Evolutionary conservation across 2,329 filamentous ascomycete genomes (phyloP), one percentile per base, ranked within the genome.

Genomic region (Coniella vitis): DNA sequence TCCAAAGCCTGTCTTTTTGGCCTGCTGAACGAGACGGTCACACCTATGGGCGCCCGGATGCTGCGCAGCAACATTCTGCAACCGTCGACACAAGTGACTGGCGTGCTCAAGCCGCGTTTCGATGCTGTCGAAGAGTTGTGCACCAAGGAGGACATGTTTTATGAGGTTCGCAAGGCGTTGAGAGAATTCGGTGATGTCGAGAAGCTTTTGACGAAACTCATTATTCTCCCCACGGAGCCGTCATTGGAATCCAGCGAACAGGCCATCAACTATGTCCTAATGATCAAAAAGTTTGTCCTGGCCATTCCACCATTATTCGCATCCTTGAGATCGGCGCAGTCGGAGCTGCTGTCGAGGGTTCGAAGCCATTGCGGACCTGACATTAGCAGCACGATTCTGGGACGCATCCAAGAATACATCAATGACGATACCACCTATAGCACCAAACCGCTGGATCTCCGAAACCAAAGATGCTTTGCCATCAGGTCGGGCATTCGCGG

Each of bases 61-160:
- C 76, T 98, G 21, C 78, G 89, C 48, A 90, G 83, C 63, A 95
- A 87, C 56, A 84, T 98, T 29, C 69, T 97, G 2, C 93, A 98
- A 60, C 93, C 93, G 4, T 86, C 88, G 0, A 96, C 88, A 0
- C 78, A 71, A 2, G 63, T 84, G 47, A 66, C 76, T 3, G 70
- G 75, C 3, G 84, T 87, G 13, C 76, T 98, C 14, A 70, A 69
- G 1, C 81, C 77, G 29, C 80, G 93, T 3, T 91, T 90, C 55
- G 85, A 93, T 59, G 89, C 90, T 0, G 69, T 98, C 0, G 83
- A 89, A 51, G 91, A 97, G 63, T 67, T 98, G 17, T 83, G 83
- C 1, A 79, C 75, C 1, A 90, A 87, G 46, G 88, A 95, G 61
- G 86, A 90, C 38, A 86, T 95, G 76, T 95, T 96, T 65, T 81